These are phyloP conservation scores for Colletotrichum karsti DNA, from an alignment of 2,329 filamentous ascomycete species.

Conservation along the genomic window DNA sequence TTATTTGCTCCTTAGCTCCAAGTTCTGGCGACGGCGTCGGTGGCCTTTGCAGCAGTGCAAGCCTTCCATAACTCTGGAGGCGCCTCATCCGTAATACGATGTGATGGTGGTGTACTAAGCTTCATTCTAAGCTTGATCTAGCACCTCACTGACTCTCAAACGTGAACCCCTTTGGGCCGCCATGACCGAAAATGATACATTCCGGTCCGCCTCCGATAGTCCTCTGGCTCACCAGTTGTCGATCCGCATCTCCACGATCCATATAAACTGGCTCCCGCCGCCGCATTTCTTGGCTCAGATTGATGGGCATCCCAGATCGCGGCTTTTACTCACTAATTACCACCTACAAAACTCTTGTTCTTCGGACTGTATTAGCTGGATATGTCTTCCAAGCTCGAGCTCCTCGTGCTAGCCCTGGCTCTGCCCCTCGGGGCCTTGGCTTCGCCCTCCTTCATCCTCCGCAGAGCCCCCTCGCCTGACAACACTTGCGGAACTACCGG, in stretches of 20 bases:
- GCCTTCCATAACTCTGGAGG: background rate
- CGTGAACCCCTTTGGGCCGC: background rate
- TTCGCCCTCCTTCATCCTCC: constrained; percentile 6
- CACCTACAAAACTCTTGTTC: background rate
- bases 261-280: background rate
- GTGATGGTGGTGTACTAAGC: constrained; percentile 1
- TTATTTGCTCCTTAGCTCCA: background rate
- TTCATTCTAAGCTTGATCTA: background rate
- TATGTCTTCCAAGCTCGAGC: background rate
- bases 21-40: background rate
- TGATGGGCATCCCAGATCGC: background rate
- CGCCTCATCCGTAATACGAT: background rate
- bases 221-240: background rate
- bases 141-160: constrained; percentile 4
- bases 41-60: background rate
- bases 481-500: constrained; percentile 19
- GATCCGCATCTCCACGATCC: background rate
- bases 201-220: background rate
- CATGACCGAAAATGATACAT: background rate
- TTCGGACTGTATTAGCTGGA: background rate
- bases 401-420: background rate
- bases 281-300: constrained; percentile 3
- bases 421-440: background rate
- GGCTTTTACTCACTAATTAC: background rate
- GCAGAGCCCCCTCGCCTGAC: constrained; percentile 10